These are phyloP conservation scores for Geranium rotundifolium DNA, from an alignment of 345 rosid species.

Conservation along the genomic window DNA sequence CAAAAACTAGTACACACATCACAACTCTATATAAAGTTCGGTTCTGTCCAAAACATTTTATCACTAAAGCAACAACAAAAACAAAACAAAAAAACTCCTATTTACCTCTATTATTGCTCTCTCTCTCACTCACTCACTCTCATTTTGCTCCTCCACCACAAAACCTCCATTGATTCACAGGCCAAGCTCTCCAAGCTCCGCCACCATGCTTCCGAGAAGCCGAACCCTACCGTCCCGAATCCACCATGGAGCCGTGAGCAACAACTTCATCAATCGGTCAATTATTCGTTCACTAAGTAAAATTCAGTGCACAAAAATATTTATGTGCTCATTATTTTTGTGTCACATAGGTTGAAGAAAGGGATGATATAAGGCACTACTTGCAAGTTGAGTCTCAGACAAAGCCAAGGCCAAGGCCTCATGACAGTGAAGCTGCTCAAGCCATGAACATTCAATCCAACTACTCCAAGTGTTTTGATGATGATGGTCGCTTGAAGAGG, in stretches of 20 bases:
- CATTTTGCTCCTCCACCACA: no score
- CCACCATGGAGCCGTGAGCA: constrained; percentile 27
- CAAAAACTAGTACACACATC: no score
- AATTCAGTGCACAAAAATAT: background rate
- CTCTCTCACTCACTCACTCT: background rate
- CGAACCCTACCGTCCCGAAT: constrained; percentile 48
- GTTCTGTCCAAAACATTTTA: no score
- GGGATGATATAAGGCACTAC: constrained; percentile 36
- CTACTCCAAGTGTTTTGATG: constrained; percentile 45
- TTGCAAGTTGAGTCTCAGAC: constrained; percentile 42
- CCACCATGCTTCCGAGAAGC: constrained; percentile 39
- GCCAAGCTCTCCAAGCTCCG: no score
- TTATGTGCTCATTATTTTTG: background rate
- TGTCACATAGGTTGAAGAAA: constrained; percentile 31
- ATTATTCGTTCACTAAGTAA: background rate
- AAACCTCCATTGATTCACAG: background rate
- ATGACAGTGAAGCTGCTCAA: constrained; percentile 12
- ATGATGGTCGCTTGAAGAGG: constrained; percentile 52
- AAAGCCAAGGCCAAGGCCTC: constrained; percentile 4
- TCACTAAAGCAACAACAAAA: no score
- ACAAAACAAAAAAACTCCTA: no score
- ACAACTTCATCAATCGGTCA: background rate
- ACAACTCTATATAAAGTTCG: no score
- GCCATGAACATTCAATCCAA: constrained; percentile 22
- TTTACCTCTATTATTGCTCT: constrained; percentile 1